A percentile compares a stretch with the other conserved stretches of the same genome.
Evolutionary conservation across 2,329 filamentous ascomycete genomes (phyloP).

Genomic region (Monilinia polystroma): DNA sequence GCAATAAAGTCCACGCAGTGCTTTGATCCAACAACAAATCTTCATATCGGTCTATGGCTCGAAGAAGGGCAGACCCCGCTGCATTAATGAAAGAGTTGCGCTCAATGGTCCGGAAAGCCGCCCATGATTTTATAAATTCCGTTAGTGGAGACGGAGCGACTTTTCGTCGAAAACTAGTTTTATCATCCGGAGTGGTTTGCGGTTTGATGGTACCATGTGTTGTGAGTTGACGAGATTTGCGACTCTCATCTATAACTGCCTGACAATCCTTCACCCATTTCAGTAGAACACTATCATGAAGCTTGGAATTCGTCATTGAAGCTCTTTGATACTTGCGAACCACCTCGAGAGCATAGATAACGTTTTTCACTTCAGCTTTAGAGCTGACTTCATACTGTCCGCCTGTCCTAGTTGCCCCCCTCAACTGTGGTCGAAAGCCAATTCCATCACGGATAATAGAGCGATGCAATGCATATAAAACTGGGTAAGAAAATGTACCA

Average conservation of each 20-base stretch:
- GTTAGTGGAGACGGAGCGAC: slow-evolving; percentile 21
- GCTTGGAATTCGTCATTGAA: neutral
- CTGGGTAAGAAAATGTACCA: slow-evolving; percentile 46
- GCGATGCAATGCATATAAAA: slow-evolving; percentile 69
- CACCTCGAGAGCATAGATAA: slow-evolving; percentile 50
- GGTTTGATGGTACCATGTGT: slow-evolving; percentile 51
- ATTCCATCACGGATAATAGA: slow-evolving; percentile 60
- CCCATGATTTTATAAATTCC: slow-evolving; percentile 67
- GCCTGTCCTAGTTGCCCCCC: slow-evolving; percentile 48
- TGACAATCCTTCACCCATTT: slow-evolving; percentile 53
- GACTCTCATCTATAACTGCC: slow-evolving; percentile 51
- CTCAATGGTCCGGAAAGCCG: slow-evolving; percentile 55
- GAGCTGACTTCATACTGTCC: slow-evolving; percentile 64
- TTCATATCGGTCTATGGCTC: slow-evolving; percentile 60
- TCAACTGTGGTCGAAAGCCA: slow-evolving; percentile 56
- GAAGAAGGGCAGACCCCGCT: slow-evolving; percentile 63
- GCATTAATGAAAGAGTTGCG: slow-evolving; percentile 54
- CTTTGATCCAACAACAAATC: slow-evolving; percentile 45
- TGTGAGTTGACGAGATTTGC: slow-evolving; percentile 50
- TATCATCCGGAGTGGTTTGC: slow-evolving; percentile 28
- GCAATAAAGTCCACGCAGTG: slow-evolving; percentile 64
- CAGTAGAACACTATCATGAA: neutral
- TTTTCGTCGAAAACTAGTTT: neutral
- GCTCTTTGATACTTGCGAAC: slow-evolving; percentile 42
- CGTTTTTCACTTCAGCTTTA: slow-evolving; percentile 49